A percentile compares a stretch with the other conserved stretches of the same genome.
Evolutionary conservation across 371 early-diverging fungal genomes (phyloP).

Genomic region (Mucor plumbeus): DNA sequence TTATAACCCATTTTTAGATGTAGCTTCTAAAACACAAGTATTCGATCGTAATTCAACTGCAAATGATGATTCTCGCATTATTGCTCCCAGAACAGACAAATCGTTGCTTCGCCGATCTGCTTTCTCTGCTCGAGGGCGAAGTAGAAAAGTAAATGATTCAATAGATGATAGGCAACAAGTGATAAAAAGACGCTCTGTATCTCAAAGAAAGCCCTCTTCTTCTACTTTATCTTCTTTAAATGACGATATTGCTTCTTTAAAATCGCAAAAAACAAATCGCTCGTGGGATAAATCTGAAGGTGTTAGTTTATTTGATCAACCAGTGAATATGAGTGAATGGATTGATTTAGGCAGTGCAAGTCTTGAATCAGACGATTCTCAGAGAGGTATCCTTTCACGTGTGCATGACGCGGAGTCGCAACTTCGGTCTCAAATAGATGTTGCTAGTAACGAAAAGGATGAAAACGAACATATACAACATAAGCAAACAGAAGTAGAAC

Average conservation of each 20-base stretch:
- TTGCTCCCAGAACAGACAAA: conserved; percentile 24
- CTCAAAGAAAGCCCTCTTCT: conserved; percentile 13
- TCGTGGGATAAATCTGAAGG: conserved; percentile 34
- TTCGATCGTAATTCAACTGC: conserved; percentile 32
- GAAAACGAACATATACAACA: conserved; percentile 6
- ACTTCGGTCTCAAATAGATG: conserved; percentile 24
- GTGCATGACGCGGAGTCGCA: conserved; percentile 45
- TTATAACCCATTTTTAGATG: background rate
- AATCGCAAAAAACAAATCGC: background rate
- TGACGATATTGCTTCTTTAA: background rate
- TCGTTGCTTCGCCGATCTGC: conserved; percentile 35
- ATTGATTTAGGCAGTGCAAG: conserved; percentile 52
- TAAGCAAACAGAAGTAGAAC: background rate
- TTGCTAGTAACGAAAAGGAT: conserved; percentile 1
- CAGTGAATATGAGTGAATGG: conserved; percentile 56
- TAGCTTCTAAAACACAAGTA: conserved; percentile 5
- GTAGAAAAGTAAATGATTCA: conserved; percentile 7
- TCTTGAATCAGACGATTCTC: conserved; percentile 40
- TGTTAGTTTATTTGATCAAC: conserved; percentile 43
- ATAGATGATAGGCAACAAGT: background rate
- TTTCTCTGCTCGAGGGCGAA: conserved; percentile 33
- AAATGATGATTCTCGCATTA: conserved; percentile 26
- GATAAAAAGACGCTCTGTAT: conserved; percentile 12
- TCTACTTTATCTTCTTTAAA: background rate
- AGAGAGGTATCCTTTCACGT: conserved; percentile 47